Base-by-base conservation (phyloP, 176 grass and related monocot genomes). In the Cenchrus fungigraminus region DNA sequence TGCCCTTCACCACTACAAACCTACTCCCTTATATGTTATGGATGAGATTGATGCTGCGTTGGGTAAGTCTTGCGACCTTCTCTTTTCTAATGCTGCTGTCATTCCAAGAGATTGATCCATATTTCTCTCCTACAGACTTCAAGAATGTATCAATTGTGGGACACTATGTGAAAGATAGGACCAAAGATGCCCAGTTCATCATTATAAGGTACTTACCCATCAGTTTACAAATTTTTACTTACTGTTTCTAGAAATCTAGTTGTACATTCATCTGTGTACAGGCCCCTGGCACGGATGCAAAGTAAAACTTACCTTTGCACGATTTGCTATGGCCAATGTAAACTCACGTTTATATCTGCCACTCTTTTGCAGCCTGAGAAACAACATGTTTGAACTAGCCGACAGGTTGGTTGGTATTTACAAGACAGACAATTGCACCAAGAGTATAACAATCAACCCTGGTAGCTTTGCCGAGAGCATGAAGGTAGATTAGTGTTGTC, bases 1-100 rank as follows among this genome's bases (percentile, higher is more conserved):
- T 92, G 93, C 93, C n/a, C 97, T 98, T 79, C 97, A 98, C 79
- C 97, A 98, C 86, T 98, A 98, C 85, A 98, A 98, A 88, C 97
- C 97, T 13, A 98, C 97, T 40, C 97, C 97, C 10, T 82, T 98
- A 4, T 98, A 95, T 91, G 97, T 98, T 62, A 98, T 95, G 97
- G 97, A 98, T 61, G 97, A 98, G 84, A 98, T 98, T 62, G 97
- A 98, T 92, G 97, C 97, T 71, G 97, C 97, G 7, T 83, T 98
- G 52, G 96, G 96, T 98, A 92, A 83, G 83, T 71, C 43, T 46
- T 65, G 51, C 19, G 6, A 19, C 40, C 22, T 80, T 62, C 12
- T 65, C 31, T 72, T 73, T 31, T 13, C 54, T 56, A 63, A 42
- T 45, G 62, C 0, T 13, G 9, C 16, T 6, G 1, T 5, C 32